These are phyloP conservation scores for Zygnema circumcarinatum DNA, from an alignment of 139 green algal genomes.

Conservation along the genomic window DNA sequence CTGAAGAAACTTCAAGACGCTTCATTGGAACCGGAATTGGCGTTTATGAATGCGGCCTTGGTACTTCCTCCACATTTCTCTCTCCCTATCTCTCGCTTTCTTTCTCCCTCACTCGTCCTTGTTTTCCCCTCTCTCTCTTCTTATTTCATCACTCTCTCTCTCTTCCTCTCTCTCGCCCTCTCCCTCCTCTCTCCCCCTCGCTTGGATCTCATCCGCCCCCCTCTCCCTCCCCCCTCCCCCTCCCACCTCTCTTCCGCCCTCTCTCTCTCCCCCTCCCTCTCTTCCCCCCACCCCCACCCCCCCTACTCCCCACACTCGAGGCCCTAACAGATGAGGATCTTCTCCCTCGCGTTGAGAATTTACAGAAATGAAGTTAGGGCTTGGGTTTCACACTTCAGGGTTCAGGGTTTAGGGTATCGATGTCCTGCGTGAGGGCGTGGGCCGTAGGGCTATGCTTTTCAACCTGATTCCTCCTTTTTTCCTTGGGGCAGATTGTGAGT, in stretches of 20 bases:
- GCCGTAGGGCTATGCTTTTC: too few relatives aligned
- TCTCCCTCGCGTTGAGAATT: too few relatives aligned
- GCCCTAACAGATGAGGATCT: too few relatives aligned
- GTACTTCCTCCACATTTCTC: neutral
- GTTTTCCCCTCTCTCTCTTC: neutral
- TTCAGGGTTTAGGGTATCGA: too few relatives aligned
- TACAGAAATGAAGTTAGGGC: too few relatives aligned
- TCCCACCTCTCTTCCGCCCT: neutral
- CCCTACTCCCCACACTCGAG: too few relatives aligned
- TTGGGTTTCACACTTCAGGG: too few relatives aligned
- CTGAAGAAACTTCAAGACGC: constrained; percentile 19
- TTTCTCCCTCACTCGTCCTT: neutral
- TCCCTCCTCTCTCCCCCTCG: neutral
- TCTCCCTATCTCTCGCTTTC: neutral
- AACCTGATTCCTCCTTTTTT: constrained; percentile 5
- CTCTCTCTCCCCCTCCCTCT: too few relatives aligned
- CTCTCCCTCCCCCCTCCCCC: neutral
- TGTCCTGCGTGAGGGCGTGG: too few relatives aligned
- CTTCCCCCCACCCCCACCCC: too few relatives aligned
- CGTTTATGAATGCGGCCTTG: constrained; percentile 37
- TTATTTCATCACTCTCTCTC: neutral
- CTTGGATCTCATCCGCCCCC: neutral
- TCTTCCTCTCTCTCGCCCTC: neutral
- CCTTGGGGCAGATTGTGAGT: constrained; percentile 16
- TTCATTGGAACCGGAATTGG: constrained; percentile 39